Percentiles rank a stretch among this genome's conserved stretches.
Conservation (phyloP, 2,329 filamentous ascomycete species). For the Phyllosticta capitalensis region DNA sequence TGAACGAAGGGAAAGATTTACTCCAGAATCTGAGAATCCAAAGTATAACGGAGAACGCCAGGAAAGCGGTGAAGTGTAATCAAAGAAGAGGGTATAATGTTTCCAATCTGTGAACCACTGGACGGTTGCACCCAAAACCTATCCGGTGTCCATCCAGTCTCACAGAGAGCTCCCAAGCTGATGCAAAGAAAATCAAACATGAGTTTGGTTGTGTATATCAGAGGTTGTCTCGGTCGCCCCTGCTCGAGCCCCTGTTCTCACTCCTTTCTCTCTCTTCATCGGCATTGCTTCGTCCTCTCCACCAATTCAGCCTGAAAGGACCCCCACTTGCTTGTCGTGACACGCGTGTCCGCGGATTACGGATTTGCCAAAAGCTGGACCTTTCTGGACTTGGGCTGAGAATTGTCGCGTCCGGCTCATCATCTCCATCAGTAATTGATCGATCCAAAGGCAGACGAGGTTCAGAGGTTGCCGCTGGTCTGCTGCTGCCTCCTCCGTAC, state of each 20-base stretch:
- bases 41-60: background rate
- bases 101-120: constrained; percentile 1
- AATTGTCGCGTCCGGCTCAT: constrained; percentile 1
- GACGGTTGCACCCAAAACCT: background rate
- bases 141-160: background rate
- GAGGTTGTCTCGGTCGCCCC: background rate
- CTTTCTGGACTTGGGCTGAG: constrained; percentile 7
- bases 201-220: background rate
- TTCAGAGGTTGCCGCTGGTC: background rate
- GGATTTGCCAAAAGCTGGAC: background rate
- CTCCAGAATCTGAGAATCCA: background rate
- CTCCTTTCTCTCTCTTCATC: background rate
- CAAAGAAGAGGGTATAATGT: constrained; percentile 2
- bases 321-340: constrained; percentile 3
- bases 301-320: constrained; percentile 9
- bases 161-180: background rate
- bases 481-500: background rate
- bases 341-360: background rate
- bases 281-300: constrained; percentile 1
- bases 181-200: background rate
- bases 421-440: background rate
- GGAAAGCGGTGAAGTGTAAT: background rate
- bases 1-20: background rate
- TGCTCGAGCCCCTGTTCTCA: background rate
- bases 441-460: background rate